These are phyloP conservation scores for Protomyces inundatus DNA, from an alignment of 1,139 yeast species.

Conservation along the genomic window DNA sequence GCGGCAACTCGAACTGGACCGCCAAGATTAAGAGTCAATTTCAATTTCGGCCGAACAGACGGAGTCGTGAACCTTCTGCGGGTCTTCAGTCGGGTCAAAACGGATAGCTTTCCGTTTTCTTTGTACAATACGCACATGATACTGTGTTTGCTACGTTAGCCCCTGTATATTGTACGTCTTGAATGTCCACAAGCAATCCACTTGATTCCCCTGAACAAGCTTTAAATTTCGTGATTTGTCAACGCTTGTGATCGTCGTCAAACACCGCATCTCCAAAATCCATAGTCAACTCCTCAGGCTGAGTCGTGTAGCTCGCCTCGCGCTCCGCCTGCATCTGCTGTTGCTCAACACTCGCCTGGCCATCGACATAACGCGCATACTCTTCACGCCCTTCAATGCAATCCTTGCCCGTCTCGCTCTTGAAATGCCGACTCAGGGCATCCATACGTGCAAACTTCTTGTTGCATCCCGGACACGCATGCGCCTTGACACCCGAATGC, in stretches of 20 bases:
- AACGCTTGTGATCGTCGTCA: neutral
- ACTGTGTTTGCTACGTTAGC: neutral
- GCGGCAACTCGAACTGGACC: conserved; percentile 9
- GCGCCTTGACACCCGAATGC: conserved; percentile 86
- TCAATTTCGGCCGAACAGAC: neutral
- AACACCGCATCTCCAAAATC: neutral
- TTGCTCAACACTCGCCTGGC: neutral
- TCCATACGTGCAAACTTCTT: conserved; percentile 92
- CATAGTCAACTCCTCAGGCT: neutral
- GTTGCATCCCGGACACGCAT: conserved; percentile 95
- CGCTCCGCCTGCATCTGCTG: neutral
- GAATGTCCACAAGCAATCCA: no score
- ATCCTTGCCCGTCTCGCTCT: conserved; percentile 84
- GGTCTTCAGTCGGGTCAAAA: neutral
- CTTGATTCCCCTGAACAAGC: neutral
- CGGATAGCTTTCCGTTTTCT: neutral
- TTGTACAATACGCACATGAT: neutral
- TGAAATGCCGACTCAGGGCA: conserved; percentile 87
- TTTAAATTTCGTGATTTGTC: neutral
- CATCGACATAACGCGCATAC: conserved; percentile 11
- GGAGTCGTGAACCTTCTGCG: neutral
- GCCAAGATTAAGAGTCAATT: conserved; percentile 20
- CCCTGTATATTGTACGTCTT: no score
- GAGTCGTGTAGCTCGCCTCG: neutral
- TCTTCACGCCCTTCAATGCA: conserved; percentile 48